Base-by-base conservation (phyloP, 345 rosid genomes). In the Euclidium syriacum region DNA sequence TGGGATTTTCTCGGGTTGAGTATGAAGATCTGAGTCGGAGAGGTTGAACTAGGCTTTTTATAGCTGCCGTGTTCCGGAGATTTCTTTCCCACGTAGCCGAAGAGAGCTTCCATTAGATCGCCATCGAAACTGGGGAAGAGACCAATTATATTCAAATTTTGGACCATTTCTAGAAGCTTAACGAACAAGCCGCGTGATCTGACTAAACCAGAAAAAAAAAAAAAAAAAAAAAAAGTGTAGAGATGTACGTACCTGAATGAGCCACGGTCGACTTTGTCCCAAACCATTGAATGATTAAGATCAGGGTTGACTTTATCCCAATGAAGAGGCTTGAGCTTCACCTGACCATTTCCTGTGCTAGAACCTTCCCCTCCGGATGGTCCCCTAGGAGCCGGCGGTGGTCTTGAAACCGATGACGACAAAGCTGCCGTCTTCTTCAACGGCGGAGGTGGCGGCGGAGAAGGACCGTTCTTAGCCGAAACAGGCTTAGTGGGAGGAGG, bases 81-180 rank as follows among this genome's bases (percentile, higher is more conserved):
- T 64, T 71, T 85, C 65, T 82, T 82, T 12, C 77, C 79, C 6
- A 58, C 82, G 48, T 62, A 82, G 42, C 98, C 96, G 49, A 92
- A 92, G 4, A 92, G 85, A n/a, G 94, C 94, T 56, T 92, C 96
- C 98, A 89, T 89, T 14, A 87, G 81, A 71, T 89, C 89, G 41
- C 70, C 83, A 70, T 92, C 95, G 71, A 87, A 66, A 74, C 98
- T 87, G 81, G 34, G 4, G 49, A 44, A 20, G 49, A 33, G 44
- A 27, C 7, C 2, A 5, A 54, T n/a, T n/a, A 54, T 10, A 39
- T 17, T 4, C 6, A 35, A 50, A 50, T 0, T 58, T 39, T 2
- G 50, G 30, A 40, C 3, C 32, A n/a, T 52, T 63, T 58, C 17
- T 17, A 17, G n/a, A n/a, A n/a, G n/a, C n/a, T n/a, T n/a, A n/a